Percentiles rank a stretch among this genome's conserved stretches.
phyloP scores from a whole-genome alignment of 1,139 yeast species.

The Blastobotrys serpentis region DNA sequence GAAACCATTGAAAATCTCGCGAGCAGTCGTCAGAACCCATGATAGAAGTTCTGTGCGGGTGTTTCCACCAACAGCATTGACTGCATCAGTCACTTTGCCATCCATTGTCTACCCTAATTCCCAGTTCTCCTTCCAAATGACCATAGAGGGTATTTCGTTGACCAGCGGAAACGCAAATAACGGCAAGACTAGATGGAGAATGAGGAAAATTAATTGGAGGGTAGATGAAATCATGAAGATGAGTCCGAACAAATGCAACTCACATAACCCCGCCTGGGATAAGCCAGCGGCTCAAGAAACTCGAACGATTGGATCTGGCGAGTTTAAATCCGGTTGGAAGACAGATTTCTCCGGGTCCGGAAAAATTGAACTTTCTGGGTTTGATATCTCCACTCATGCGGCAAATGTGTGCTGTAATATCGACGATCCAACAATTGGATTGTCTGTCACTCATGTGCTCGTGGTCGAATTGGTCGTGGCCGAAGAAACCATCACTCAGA shows the following conservation, averaged over 20 bases:
- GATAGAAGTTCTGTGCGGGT: slow-evolving; percentile 86
- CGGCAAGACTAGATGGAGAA: slow-evolving; percentile 74
- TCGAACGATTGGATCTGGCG: slow-evolving; percentile 73
- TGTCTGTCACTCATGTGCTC: slow-evolving; percentile 69
- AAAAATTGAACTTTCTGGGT: slow-evolving; percentile 67
- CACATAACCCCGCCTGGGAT: slow-evolving; percentile 17
- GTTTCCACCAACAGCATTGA: slow-evolving; percentile 92
- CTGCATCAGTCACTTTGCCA: slow-evolving; percentile 83
- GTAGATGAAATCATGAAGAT: slow-evolving; percentile 79
- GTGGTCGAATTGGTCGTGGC: slow-evolving; percentile 90
- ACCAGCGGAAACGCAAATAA: slow-evolving; percentile 9
- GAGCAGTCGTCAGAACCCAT: slow-evolving; percentile 78
- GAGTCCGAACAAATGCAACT: slow-evolving; percentile 40
- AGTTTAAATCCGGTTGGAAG: slow-evolving; percentile 89
- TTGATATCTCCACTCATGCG: slow-evolving; percentile 46
- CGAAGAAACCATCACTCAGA: slow-evolving; percentile 60
- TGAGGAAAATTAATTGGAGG: slow-evolving; percentile 87
- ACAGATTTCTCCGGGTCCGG: slow-evolving; percentile 80
- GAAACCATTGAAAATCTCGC: slow-evolving; percentile 71
- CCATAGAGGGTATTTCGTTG: slow-evolving; percentile 70
- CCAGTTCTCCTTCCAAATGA: slow-evolving; percentile 75
- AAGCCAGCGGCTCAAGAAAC: slow-evolving; percentile 54
- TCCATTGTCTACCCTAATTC: slow-evolving; percentile 88
- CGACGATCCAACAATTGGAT: slow-evolving; percentile 77
- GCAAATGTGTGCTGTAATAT: slow-evolving; percentile 76